phyloP scores from a whole-genome alignment of 306 rosid species.

The Purshia tridentata region DNA sequence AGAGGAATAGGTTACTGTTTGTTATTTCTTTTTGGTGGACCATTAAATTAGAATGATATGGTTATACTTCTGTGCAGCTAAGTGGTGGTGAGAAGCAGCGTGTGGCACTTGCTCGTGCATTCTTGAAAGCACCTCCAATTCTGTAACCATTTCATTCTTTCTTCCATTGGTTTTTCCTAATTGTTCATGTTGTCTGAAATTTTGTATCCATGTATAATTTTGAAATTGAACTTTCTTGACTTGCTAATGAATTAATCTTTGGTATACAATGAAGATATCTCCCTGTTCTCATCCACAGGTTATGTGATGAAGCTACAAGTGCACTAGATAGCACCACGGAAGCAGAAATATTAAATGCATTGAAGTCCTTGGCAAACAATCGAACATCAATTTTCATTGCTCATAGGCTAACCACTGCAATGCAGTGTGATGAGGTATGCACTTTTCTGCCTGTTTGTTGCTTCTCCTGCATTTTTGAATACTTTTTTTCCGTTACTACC shows the following conservation, averaged over 20 bases:
- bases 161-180: background rate
- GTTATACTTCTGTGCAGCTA: slow-evolving; percentile 52
- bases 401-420: slow-evolving; percentile 97
- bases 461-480: background rate
- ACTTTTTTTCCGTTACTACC: background rate
- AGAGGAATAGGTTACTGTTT: background rate
- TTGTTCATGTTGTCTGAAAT: slow-evolving; percentile 3
- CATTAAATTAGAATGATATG: slow-evolving; percentile 19
- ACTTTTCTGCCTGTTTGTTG: background rate
- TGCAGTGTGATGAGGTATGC: slow-evolving; percentile 94
- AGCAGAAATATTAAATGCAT: slow-evolving; percentile 85
- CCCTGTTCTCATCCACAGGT: slow-evolving; percentile 40
- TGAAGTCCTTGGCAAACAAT: slow-evolving; percentile 70
- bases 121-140: slow-evolving; percentile 90
- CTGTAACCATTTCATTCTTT: slow-evolving; percentile 52
- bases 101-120: slow-evolving; percentile 94
- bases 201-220: background rate
- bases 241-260: background rate
- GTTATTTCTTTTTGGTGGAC: background rate
- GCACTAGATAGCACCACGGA: slow-evolving; percentile 99
- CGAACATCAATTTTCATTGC: slow-evolving; percentile 93
- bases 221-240: background rate
- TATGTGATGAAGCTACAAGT: slow-evolving; percentile 99
- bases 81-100: slow-evolving; percentile 99
- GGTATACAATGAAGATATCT: background rate